phyloP scores from a whole-genome alignment of 2,329 filamentous ascomycete genomes.

The Elsinoe perseae region DNA sequence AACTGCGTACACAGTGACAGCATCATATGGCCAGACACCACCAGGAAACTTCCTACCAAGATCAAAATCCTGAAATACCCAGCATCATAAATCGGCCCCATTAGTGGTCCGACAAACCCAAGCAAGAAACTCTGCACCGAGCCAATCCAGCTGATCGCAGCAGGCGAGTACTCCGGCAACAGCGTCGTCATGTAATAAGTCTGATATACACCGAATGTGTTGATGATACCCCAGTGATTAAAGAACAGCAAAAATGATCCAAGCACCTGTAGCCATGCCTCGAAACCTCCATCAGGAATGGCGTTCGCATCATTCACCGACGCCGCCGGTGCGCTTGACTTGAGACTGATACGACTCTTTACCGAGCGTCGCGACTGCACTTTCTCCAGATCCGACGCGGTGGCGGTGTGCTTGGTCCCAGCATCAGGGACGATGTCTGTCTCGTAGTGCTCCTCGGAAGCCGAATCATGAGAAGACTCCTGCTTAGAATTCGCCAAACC shows the following conservation, averaged over 20 bases:
- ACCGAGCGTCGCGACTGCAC: constrained; percentile 6
- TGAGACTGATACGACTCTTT: background rate
- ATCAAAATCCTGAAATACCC: constrained; percentile 41
- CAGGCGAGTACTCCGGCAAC: constrained; percentile 34
- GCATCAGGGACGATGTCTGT: background rate
- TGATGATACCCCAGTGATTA: constrained; percentile 41
- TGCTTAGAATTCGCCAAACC: background rate
- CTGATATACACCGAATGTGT: constrained; percentile 43
- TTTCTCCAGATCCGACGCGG: background rate
- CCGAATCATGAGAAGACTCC: background rate
- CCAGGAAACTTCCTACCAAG: constrained; percentile 36
- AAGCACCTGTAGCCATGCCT: constrained; percentile 42
- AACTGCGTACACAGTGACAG: constrained; percentile 40
- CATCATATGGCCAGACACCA: constrained; percentile 47
- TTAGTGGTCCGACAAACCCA: constrained; percentile 38
- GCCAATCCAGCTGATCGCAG: constrained; percentile 44
- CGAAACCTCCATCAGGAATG: constrained; percentile 40
- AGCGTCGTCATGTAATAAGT: constrained; percentile 41
- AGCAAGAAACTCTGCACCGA: constrained; percentile 42
- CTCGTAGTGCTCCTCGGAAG: constrained; percentile 6
- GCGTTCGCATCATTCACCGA: constrained; percentile 36
- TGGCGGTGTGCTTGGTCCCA: background rate
- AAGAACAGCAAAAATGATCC: constrained; percentile 42
- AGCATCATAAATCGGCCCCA: constrained; percentile 44
- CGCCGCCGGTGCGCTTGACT: background rate